phyloP scores from a whole-genome alignment of 2,329 filamentous ascomycete genomes.

The Ascochyta rabiei region DNA sequence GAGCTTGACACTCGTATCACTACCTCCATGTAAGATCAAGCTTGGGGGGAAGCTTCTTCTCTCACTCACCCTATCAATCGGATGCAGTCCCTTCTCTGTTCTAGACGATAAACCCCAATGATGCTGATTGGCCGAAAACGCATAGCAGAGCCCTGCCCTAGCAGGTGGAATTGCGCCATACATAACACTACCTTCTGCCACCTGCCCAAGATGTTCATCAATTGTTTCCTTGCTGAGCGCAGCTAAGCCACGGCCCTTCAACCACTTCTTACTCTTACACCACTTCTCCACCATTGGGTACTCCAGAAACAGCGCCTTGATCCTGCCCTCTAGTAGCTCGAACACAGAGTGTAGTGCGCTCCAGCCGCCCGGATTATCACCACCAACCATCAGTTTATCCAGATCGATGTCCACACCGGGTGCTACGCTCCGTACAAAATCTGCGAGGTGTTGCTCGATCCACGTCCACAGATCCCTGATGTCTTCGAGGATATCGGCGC shows the following conservation, averaged over 20 bases:
- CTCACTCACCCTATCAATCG: constrained; percentile 12
- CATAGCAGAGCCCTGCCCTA: constrained; percentile 3
- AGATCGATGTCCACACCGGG: constrained; percentile 14
- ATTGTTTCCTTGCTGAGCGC: not conserved
- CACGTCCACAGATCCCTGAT: constrained; percentile 54
- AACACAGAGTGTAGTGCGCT: constrained; percentile 26
- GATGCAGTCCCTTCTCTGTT: constrained; percentile 5
- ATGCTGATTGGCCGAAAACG: constrained; percentile 6
- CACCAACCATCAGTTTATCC: constrained; percentile 26
- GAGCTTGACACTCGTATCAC: not conserved
- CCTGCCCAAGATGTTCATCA: constrained; percentile 1
- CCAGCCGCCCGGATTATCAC: constrained; percentile 39
- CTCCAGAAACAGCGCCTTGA: constrained; percentile 4
- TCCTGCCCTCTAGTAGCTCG: not conserved
- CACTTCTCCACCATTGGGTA: constrained; percentile 13
- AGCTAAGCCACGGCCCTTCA: constrained; percentile 2
- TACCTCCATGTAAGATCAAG: constrained; percentile 16
- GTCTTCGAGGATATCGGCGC: constrained; percentile 52
- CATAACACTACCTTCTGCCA: not conserved
- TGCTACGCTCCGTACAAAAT: not conserved
- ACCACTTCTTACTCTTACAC: constrained; percentile 10
- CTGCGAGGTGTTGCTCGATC: constrained; percentile 34
- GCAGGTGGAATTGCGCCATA: not conserved
- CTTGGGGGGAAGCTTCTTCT: not conserved
- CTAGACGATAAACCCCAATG: constrained; percentile 1